Evolutionary conservation across 2,329 filamentous ascomycete species (phyloP).

Genomic region (Bipolaris zeicola): DNA sequence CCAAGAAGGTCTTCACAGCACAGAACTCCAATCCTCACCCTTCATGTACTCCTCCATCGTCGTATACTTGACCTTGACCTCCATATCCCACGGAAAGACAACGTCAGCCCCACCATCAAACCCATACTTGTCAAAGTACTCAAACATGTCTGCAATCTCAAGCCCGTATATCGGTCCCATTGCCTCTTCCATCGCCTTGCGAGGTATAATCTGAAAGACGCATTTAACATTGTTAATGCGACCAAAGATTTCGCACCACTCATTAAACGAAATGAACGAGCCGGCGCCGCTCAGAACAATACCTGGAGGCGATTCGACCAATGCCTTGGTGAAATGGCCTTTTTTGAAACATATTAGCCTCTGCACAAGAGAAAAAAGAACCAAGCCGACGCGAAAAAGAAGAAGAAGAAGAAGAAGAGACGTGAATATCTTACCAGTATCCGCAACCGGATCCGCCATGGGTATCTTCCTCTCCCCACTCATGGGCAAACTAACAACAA

Average conservation of each 20-base stretch:
- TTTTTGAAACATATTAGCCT: not conserved
- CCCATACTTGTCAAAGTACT: slow-evolving; percentile 46
- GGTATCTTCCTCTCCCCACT: slow-evolving; percentile 28
- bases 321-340: slow-evolving; percentile 31
- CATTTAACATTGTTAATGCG: slow-evolving; percentile 24
- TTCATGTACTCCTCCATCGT: slow-evolving; percentile 36
- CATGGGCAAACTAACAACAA: slow-evolving; percentile 24
- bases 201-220: slow-evolving; percentile 21
- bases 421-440: slow-evolving; percentile 25
- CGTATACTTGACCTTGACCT: slow-evolving; percentile 24
- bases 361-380: not conserved
- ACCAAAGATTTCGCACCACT: slow-evolving; percentile 33
- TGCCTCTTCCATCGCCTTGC: slow-evolving; percentile 25
- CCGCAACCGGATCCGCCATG: slow-evolving; percentile 17
- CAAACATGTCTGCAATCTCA: slow-evolving; percentile 43
- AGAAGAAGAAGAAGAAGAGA: no score
- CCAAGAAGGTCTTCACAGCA: slow-evolving; percentile 6
- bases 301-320: slow-evolving; percentile 29
- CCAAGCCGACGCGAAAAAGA: no score
- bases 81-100: slow-evolving; percentile 37
- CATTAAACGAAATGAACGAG: slow-evolving; percentile 28
- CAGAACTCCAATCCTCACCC: slow-evolving; percentile 30
- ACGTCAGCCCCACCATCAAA: slow-evolving; percentile 46
- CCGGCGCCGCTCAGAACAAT: slow-evolving; percentile 34
- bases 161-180: slow-evolving; percentile 28